These are phyloP conservation scores for Galium porrigens DNA, from an alignment of 305 asterid genomes.

Conservation along the genomic window DNA sequence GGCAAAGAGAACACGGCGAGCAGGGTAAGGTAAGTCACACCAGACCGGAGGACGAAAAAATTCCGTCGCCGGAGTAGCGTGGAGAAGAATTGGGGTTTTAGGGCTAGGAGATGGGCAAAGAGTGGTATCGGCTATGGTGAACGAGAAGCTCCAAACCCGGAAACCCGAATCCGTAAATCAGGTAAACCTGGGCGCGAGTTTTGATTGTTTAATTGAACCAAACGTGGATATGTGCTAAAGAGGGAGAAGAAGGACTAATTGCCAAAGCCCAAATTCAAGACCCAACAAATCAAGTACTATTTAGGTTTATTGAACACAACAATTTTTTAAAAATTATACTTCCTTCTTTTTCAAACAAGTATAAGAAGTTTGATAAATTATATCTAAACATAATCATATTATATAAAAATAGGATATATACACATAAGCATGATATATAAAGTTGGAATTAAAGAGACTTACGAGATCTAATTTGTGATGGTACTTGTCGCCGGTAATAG, in stretches of 20 bases:
- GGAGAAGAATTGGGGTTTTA: slow-evolving; percentile 7
- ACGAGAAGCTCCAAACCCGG: slow-evolving; percentile 17
- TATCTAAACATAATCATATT: neutral
- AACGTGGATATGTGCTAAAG: neutral
- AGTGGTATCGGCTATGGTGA: slow-evolving; percentile 10
- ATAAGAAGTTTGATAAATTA: neutral
- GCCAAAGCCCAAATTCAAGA: slow-evolving; percentile 7
- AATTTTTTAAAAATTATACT: neutral
- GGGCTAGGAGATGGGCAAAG: neutral
- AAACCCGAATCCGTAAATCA: slow-evolving; percentile 15
- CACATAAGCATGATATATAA: neutral
- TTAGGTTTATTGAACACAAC: neutral
- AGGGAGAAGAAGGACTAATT: neutral
- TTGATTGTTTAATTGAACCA: slow-evolving; percentile 11
- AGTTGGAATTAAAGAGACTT: neutral
- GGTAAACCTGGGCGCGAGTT: slow-evolving; percentile 21
- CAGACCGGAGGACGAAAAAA: neutral
- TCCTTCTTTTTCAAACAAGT: neutral
- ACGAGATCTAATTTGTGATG: neutral
- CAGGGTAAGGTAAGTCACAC: neutral
- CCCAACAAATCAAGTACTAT: neutral
- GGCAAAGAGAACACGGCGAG: neutral
- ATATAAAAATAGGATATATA: neutral
- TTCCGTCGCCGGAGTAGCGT: neutral
- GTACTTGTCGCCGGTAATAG: neutral